phyloP scores from a whole-genome alignment of 2,329 filamentous ascomycete genomes.

The Pseudogymnoascus sp. region DNA sequence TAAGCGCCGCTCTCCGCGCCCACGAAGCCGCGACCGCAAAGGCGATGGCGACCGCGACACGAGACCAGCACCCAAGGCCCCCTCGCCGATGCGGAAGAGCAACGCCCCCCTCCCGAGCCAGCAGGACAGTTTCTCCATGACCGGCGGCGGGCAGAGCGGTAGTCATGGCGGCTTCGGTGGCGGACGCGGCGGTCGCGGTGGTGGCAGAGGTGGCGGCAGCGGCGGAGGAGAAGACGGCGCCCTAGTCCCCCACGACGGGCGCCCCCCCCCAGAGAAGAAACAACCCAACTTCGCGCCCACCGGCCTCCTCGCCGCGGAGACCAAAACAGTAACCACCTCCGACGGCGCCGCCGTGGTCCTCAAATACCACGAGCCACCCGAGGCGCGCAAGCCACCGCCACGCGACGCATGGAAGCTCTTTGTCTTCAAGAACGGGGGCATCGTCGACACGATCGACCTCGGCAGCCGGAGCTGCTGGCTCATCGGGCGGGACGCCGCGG shows the following conservation, averaged over 20 bases:
- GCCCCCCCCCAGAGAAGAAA: constrained; percentile 58
- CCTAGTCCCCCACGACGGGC: constrained; percentile 26
- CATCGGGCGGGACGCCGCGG: constrained; percentile 67
- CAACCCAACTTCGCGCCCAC: constrained; percentile 80
- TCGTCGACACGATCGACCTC: constrained; percentile 75
- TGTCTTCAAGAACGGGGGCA: constrained; percentile 76
- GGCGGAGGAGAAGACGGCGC: constrained; percentile 6
- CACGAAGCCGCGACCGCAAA: not conserved
- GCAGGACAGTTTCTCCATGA: constrained; percentile 49
- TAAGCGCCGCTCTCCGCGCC: not conserved
- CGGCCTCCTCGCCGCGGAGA: constrained; percentile 77
- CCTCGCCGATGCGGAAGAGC: constrained; percentile 18
- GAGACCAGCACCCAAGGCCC: constrained; percentile 16
- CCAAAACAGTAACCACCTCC: constrained; percentile 65
- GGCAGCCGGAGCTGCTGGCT: constrained; percentile 79
- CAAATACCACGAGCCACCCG: constrained; percentile 92
- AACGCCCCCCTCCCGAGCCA: constrained; percentile 51
- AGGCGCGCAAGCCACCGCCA: constrained; percentile 77
- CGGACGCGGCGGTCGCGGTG: not conserved
- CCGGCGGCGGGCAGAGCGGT: constrained; percentile 30
- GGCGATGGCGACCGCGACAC: constrained; percentile 12
- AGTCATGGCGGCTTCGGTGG: not conserved
- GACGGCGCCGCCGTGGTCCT: constrained; percentile 69
- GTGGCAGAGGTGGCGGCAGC: constrained; percentile 25
- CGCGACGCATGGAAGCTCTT: constrained; percentile 82